Base-by-base conservation (phyloP, 768 basidiomycete genomes). In the Mycena epipterygia region DNA sequence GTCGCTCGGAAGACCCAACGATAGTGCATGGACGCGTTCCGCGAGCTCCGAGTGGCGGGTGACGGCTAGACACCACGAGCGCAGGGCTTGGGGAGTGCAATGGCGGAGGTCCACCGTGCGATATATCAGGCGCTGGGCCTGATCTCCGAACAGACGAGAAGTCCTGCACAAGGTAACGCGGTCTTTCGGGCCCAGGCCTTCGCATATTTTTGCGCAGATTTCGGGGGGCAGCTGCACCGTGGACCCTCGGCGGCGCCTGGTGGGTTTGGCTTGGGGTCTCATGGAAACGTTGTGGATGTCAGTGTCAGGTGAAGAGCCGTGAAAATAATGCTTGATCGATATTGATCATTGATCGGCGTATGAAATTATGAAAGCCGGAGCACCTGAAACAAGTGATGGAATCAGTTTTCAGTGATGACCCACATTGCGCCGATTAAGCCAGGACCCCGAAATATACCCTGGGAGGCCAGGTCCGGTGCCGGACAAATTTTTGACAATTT, bases 131-230 rank as follows among this genome's bases (percentile, higher is more conserved):
- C 63, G 62, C 55, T 70, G 68, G 2, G 68, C 68, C 32, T 58
- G 62, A 16, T 59, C 56, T 37, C 46, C 39, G 16, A 70, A 70
- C 44, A 53, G 37, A 32, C 68, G 68, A 30, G 62, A 70, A 23
- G 62, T 70, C n/a, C 57, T 41, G 68, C 68, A 70, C 42, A 70
- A 48, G 46, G 39, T 53, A 33, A 64, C 56, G 48, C 19, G 65
- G 57, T 67, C 65, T 41, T 59, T 58, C 29, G 12, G 46, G 19
- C 35, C 46, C 37, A 67, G 27, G 25, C 23, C 48, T 19, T 67
- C 48, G 65, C 65, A 67, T 3, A 67, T 59, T 37, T 51, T 32
- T 30, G 65, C 65, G 14, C 65, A 67, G 37, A 67, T 67, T 52
- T 67, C 65, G 46, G 65, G 65, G 37, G 65, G 65, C 2, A 67